Evolutionary conservation across 768 basidiomycete species (phyloP).

Genomic region (Erythrobasidium yunnanense): DNA sequence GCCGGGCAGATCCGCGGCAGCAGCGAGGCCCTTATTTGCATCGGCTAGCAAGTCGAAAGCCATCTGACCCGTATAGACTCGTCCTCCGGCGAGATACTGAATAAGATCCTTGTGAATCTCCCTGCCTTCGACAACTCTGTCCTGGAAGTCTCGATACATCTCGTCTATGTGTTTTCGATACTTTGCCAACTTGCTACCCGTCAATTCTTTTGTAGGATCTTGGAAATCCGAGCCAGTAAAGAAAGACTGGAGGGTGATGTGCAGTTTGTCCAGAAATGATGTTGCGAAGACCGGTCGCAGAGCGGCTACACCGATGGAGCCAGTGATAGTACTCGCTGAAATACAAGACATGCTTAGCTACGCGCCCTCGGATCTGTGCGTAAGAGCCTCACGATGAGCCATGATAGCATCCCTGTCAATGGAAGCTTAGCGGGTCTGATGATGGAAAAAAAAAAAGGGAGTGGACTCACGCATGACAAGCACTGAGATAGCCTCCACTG

Average conservation of each 20-base stretch:
- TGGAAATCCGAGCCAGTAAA: conserved; percentile 33
- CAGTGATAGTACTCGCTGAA: conserved; percentile 36
- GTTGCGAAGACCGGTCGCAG: conserved; percentile 36
- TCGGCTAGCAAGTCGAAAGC: conserved; percentile 34
- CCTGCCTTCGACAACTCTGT: conserved; percentile 32
- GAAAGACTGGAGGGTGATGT: conserved; percentile 36
- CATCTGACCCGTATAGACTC: conserved; percentile 32
- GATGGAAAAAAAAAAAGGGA: neutral
- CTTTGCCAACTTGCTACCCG: conserved; percentile 26
- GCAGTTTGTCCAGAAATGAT: conserved; percentile 37
- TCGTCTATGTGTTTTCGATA: conserved; percentile 33
- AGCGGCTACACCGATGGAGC: conserved; percentile 36
- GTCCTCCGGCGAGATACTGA: conserved; percentile 36
- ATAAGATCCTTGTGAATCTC: conserved; percentile 33
- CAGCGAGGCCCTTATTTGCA: neutral
- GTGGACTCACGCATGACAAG: conserved; percentile 19
- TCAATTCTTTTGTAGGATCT: conserved; percentile 30
- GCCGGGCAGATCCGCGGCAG: neutral
- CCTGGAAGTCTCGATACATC: conserved; percentile 37
- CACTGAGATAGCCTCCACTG: conserved; percentile 36
- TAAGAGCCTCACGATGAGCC: conserved; percentile 30
- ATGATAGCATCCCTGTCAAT: conserved; percentile 35
- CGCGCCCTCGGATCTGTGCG: neutral
- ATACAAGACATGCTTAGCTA: neutral
- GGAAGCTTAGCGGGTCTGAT: neutral